Base-by-base conservation (phyloP, 129 eudicot genomes). In the Dittrichia graveolens region DNA sequence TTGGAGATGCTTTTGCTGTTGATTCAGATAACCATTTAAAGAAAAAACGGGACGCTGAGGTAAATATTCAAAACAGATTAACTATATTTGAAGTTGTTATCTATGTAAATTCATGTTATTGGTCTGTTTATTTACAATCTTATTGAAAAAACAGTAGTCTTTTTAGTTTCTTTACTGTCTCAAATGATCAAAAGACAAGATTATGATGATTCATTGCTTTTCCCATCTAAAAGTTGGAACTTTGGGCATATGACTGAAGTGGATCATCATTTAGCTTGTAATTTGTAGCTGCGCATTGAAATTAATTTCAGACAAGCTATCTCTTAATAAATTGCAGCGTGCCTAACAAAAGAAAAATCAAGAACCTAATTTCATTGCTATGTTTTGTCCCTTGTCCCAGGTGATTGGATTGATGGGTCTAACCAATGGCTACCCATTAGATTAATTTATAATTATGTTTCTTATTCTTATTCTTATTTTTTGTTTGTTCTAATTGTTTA, bases 1-100 rank as follows among this genome's bases (percentile, higher is more conserved):
- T 91, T 24, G 97, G 91, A 63, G 91, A 95, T 88, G 94, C 91
- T 75, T 95, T 95, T 74, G 88, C 84, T 57, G 60, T 74, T 69
- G 96, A 88, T 39, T 78, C 88, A 76, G 96, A 90, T 77, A 87
- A 88, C 65, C 87, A 91, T 57, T 71, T 95, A 78, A 90, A 83
- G 83, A 95, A 91, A 83, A 90, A 95, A 74, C 89, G 97, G 18
- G 96, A 95, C 38, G 89, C 87, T 43, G 96, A 95, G 96, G 99
- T 83, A 61, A 76, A 24, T 43, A 24, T 24, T 0, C 2, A 24
- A 24, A 24, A 24, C 31, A 0, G 31, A 24, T 24, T 24, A 24
- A 24, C 31, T 24, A 24, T 24, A 24, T 24, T 24, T 24, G 31
- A 24, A 24, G 16, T 43, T 70, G 43, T 10, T 70, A 42, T 16